Conservation (phyloP, 345 rosid genomes). For the Populus deltoides region DNA sequence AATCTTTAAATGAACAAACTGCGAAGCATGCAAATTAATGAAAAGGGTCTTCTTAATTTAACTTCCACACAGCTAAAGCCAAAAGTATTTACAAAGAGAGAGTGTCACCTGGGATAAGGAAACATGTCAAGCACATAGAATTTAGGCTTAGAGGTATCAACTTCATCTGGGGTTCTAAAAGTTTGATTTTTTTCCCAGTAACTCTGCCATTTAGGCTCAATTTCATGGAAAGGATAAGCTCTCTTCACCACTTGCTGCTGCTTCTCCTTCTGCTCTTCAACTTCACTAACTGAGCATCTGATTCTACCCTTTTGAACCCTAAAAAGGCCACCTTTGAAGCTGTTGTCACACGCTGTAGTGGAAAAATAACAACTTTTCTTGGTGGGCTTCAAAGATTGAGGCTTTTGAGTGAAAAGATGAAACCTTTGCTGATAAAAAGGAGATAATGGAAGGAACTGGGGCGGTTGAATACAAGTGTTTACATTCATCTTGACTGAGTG, state of each 20-base stretch:
- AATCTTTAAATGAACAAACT: too few species aligned
- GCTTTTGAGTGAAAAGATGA: conserved; percentile 5
- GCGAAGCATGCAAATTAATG: not conserved
- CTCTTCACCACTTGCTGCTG: conserved; percentile 38
- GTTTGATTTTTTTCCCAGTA: conserved; percentile 74
- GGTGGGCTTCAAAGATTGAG: conserved; percentile 22
- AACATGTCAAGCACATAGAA: conserved; percentile 98
- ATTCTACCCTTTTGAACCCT: conserved; percentile 6
- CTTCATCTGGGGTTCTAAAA: conserved; percentile 78
- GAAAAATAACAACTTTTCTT: conserved; percentile 16
- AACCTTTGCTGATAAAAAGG: not conserved
- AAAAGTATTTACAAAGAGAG: conserved; percentile 6
- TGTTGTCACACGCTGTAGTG: conserved; percentile 10
- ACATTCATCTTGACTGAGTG: not conserved
- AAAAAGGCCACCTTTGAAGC: conserved; percentile 7
- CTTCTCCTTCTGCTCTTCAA: conserved; percentile 29
- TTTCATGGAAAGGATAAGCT: conserved; percentile 80
- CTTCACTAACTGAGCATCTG: conserved; percentile 8
- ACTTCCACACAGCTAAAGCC: not conserved
- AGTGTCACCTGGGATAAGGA: conserved; percentile 87
- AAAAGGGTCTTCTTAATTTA: not conserved
- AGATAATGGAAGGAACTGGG: conserved; percentile 1
- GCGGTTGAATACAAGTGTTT: not conserved
- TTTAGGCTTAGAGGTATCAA: conserved; percentile 79
- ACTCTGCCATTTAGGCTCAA: conserved; percentile 92